Conservation (phyloP, 176 grass and related monocot genomes). For the Bromus sterilis region DNA sequence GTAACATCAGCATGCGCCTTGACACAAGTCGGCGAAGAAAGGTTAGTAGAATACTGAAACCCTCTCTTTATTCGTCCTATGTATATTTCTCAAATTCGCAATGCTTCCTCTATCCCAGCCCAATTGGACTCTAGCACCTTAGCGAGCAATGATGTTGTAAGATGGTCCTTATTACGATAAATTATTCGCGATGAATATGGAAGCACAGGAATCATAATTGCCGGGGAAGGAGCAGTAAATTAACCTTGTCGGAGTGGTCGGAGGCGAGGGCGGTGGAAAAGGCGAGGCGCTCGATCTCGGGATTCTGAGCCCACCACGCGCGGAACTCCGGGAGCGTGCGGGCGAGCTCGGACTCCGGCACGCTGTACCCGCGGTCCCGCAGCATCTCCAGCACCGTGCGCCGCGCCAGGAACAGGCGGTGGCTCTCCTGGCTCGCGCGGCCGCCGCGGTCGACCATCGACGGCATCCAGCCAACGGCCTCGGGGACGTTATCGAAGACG, state of each 20-base stretch:
- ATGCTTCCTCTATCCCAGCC: background rate
- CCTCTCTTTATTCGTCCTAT: background rate
- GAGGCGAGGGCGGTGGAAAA: constrained; percentile 40
- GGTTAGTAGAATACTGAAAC: background rate
- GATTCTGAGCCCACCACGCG: constrained; percentile 38
- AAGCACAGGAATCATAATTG: background rate
- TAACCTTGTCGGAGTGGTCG: constrained; percentile 56
- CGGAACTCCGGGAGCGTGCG: constrained; percentile 75
- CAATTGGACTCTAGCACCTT: background rate
- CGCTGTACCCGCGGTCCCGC: constrained; percentile 61
- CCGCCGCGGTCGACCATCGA: constrained; percentile 52
- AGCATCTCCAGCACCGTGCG: constrained; percentile 90
- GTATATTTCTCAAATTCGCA: background rate
- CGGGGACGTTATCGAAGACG: background rate
- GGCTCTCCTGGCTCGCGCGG: constrained; percentile 50
- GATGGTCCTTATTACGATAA: background rate
- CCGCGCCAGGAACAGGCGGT: constrained; percentile 77
- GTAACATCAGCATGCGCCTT: background rate
- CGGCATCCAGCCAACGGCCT: constrained; percentile 38
- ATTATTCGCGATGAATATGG: background rate
- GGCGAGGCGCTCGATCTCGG: constrained; percentile 44
- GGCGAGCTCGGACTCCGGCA: constrained; percentile 39
- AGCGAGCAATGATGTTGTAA: background rate
- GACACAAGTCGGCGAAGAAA: background rate
- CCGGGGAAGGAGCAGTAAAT: background rate